Percentiles rank a stretch among this genome's conserved stretches.
Evolutionary conservation across 208 protist genomes (phyloP).

Genomic region (Leishmania aethiopica): DNA sequence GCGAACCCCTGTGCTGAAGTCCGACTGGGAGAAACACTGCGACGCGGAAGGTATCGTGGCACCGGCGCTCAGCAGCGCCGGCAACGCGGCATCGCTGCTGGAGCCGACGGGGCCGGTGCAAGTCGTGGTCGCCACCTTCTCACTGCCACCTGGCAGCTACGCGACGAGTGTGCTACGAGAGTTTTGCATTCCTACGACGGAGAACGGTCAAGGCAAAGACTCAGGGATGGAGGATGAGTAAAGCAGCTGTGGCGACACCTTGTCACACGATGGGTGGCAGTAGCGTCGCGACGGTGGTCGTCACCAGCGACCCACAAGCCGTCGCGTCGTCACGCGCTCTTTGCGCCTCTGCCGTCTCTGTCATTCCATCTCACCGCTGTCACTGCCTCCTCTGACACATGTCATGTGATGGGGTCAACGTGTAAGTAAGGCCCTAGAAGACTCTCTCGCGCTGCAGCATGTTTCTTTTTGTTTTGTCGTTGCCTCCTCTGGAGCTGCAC

Average conservation of each 20-base stretch:
- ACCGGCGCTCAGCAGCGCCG: not conserved
- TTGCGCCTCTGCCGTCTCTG: not conserved
- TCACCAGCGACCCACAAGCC: not conserved
- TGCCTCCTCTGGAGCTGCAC: not conserved
- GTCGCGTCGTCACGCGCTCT: not conserved
- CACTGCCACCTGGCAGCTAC: slow-evolving; percentile 85
- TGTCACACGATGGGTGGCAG: not conserved
- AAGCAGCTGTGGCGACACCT: not conserved
- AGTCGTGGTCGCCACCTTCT: slow-evolving; percentile 68
- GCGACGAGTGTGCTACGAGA: slow-evolving; percentile 87
- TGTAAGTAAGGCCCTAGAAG: not conserved
- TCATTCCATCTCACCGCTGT: not conserved
- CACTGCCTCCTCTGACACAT: not conserved
- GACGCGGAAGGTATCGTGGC: slow-evolving; percentile 6
- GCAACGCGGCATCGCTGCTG: slow-evolving; percentile 1
- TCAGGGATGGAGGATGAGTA: slow-evolving; percentile 8
- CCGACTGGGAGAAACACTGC: slow-evolving; percentile 58
- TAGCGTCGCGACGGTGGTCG: not conserved
- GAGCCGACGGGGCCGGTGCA: slow-evolving; percentile 29
- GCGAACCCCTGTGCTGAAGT: slow-evolving; percentile 57
- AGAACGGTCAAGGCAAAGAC: slow-evolving; percentile 38
- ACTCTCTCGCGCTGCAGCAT: not conserved
- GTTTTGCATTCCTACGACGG: slow-evolving; percentile 54
- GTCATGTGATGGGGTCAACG: not conserved
- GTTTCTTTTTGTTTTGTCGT: not conserved